phyloP scores from a whole-genome alignment of 306 rosid genomes.

The Cucumis sativus region Cucumber_9930_V3 NC_026655.2:1648501-1649000 shows the following conservation, averaged over 20 bases:
- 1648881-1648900: not conserved
- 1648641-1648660: too few species aligned
- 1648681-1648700: not conserved
- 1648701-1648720: not conserved
- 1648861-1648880: not conserved
- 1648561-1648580: too few species aligned
- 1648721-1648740: not conserved
- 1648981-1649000: slow-evolving; percentile 2
- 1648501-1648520: too few species aligned
- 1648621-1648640: not conserved
- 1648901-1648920: not conserved
- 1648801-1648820: not conserved
- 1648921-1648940: not conserved
- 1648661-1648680: not conserved
- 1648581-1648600: too few species aligned
- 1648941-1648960: not conserved
- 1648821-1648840: not conserved
- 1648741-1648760: not conserved
- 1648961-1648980: not conserved
- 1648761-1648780: not conserved
- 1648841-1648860: not conserved
- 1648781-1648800: not conserved
- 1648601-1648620: not conserved
- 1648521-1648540: too few species aligned
- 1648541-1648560: too few species aligned